A percentile compares a stretch with the other conserved stretches of the same genome.
Evolutionary conservation across 192 early-diverging fungal genomes (phyloP).

Genomic region (Linnemannia elongata): DNA sequence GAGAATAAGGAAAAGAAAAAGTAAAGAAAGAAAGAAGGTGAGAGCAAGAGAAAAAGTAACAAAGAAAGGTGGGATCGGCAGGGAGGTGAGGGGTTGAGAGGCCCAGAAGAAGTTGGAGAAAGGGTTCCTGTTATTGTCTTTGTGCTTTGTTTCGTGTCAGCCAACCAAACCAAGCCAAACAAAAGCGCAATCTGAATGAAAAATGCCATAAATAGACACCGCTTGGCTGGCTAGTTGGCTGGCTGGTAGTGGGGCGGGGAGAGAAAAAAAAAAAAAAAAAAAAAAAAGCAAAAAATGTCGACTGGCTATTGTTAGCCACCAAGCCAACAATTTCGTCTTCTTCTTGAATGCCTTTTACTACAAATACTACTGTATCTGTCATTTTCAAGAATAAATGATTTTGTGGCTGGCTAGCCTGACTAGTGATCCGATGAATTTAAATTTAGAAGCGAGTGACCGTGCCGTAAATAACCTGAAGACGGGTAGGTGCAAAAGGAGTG

Average conservation of each 20-base stretch:
- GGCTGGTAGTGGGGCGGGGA: not conserved
- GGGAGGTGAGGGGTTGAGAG: no score
- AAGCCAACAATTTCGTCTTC: not conserved
- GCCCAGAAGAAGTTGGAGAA: no score
- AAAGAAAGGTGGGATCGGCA: no score
- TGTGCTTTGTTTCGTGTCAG: not conserved
- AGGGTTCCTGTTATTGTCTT: not conserved
- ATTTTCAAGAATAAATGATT: no score
- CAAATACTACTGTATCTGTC: no score
- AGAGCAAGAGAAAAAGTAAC: no score
- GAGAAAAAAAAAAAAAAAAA: not conserved
- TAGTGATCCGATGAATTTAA: not conserved
- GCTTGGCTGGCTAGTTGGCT: not conserved
- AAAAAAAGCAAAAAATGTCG: not conserved
- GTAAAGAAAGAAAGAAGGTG: no score
- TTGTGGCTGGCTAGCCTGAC: no score
- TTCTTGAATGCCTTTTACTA: no score
- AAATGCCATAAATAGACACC: not conserved
- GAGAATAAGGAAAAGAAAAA: not conserved
- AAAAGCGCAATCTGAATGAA: not conserved
- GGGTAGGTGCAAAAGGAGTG: no score
- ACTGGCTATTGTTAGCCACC: not conserved
- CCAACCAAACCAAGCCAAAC: conserved; percentile 4
- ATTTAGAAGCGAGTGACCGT: not conserved
- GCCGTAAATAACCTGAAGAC: not conserved